Evolutionary conservation across 352 stramenopile genomes (phyloP).

Genomic region (Pythium oligandrum): DNA sequence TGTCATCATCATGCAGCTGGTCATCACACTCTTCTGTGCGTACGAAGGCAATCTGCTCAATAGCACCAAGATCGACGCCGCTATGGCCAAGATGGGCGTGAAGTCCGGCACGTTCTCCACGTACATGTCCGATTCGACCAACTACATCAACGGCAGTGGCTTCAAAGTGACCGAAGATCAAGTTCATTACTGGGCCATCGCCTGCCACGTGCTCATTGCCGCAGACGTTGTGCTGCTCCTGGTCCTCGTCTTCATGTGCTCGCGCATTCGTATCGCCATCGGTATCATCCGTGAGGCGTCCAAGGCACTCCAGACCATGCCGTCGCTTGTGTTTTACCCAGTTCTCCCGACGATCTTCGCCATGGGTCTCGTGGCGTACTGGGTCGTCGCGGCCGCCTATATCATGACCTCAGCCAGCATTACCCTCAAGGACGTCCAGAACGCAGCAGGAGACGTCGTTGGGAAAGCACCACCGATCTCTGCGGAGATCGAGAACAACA

Average conservation of each 20-base stretch:
- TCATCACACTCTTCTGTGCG: conserved; percentile 72
- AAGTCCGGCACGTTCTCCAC: conserved; percentile 24
- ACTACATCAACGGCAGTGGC: conserved; percentile 49
- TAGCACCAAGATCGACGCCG: conserved; percentile 35
- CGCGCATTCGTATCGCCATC: conserved; percentile 82
- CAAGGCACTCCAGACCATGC: conserved; percentile 74
- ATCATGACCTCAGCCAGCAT: conserved; percentile 67
- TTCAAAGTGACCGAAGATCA: conserved; percentile 42
- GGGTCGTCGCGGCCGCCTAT: conserved; percentile 72
- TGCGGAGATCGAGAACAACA: conserved; percentile 45
- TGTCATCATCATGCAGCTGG: conserved; percentile 55
- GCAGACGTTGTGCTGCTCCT: conserved; percentile 57
- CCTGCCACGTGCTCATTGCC: conserved; percentile 70
- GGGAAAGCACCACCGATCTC: conserved; percentile 17
- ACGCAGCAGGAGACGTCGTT: conserved; percentile 18
- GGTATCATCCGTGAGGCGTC: conserved; percentile 83
- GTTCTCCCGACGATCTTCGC: conserved; percentile 65
- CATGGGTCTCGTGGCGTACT: conserved; percentile 65
- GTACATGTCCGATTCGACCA: conserved; percentile 36
- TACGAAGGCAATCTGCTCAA: conserved; percentile 65
- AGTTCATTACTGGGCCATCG: conserved; percentile 65
- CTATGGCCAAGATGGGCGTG: conserved; percentile 51
- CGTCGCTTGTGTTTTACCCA: conserved; percentile 72
- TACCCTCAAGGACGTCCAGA: conserved; percentile 38
- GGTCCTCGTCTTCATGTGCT: conserved; percentile 75